phyloP scores from a whole-genome alignment of 352 stramenopile genomes.

The Globisporangium camurandrum region DNA sequence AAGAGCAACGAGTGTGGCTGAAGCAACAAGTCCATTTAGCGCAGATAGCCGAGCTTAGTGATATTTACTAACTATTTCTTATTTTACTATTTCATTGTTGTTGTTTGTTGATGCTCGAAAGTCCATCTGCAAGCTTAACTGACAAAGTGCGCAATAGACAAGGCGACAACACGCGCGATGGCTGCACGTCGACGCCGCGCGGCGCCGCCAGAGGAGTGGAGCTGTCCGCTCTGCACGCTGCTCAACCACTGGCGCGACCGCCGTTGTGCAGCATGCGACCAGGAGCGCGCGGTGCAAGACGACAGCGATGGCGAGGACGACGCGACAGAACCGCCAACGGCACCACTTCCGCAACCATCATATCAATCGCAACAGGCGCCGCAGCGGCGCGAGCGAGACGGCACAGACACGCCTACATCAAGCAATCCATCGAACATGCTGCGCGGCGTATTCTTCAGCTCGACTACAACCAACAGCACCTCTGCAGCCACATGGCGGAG shows the following conservation, averaged over 20 bases:
- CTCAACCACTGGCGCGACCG: slow-evolving; percentile 39
- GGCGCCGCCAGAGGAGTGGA: slow-evolving; percentile 34
- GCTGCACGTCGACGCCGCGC: slow-evolving; percentile 1
- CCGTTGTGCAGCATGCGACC: slow-evolving; percentile 47
- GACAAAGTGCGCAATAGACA: too few species aligned
- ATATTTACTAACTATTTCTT: too few species aligned
- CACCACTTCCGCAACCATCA: neutral
- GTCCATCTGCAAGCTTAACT: too few species aligned
- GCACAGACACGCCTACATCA: neutral
- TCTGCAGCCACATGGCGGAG: slow-evolving; percentile 16
- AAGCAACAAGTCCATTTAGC: too few species aligned
- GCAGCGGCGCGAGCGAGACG: neutral
- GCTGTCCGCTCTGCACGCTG: slow-evolving; percentile 61
- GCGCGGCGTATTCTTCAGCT: slow-evolving; percentile 38
- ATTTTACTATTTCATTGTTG: too few species aligned
- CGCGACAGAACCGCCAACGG: neutral
- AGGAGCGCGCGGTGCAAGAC: slow-evolving; percentile 17
- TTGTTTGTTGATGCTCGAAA: too few species aligned
- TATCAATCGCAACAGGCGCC: neutral
- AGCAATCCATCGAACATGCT: neutral
- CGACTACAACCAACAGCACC: slow-evolving; percentile 2
- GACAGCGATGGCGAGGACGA: slow-evolving; percentile 2
- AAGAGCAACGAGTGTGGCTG: too few species aligned
- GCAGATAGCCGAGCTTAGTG: neutral
- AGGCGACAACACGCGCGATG: neutral